Evolutionary conservation across 1,284 basidiomycete genomes (phyloP).

Genomic region (Rhodotorula sp.): DNA sequence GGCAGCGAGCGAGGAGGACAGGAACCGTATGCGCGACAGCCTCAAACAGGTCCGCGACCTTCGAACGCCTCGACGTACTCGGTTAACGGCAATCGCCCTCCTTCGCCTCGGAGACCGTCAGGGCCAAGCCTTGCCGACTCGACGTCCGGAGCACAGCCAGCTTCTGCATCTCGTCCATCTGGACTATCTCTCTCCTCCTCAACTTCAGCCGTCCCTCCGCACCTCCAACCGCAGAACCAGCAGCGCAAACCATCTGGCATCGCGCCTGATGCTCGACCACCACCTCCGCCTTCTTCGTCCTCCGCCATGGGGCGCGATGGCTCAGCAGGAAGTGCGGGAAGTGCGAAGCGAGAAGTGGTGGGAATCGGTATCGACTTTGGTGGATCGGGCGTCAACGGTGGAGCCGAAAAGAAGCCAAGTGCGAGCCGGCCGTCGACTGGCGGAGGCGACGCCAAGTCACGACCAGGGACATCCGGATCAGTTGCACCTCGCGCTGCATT

Average conservation of each 20-base stretch:
- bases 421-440: too few species aligned
- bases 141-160: neutral
- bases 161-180: neutral
- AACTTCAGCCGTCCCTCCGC: neutral
- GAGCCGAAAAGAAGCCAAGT: neutral
- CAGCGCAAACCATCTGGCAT: conserved; percentile 2
- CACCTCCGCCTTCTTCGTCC: neutral
- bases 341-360: neutral
- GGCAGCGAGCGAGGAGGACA: neutral
- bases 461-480: too few species aligned
- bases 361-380: conserved; percentile 29
- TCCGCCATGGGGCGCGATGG: neutral
- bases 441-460: too few species aligned
- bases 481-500: neutral
- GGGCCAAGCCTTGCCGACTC: neutral
- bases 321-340: neutral
- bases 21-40: neutral
- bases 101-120: neutral
- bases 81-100: neutral
- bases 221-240: neutral
- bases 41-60: neutral
- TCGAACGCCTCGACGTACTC: conserved; percentile 2
- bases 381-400: neutral
- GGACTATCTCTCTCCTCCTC: neutral
- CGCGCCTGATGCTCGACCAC: conserved; percentile 2